Conservation (phyloP, 1,284 basidiomycete genomes). For the Schizophyllum commune region DNA sequence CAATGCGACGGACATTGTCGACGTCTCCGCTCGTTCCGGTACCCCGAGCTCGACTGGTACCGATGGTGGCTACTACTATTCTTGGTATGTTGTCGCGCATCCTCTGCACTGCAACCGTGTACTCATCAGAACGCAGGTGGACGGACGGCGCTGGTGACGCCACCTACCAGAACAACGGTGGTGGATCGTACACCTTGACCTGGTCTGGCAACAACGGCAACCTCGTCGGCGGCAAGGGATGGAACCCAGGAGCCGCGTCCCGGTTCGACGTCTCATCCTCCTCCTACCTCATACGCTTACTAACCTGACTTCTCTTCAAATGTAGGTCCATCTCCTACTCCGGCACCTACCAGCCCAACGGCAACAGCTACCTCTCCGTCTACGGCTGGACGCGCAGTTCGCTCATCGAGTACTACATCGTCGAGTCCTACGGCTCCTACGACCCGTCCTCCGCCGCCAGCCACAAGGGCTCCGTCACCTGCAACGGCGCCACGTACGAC, state of each 20-base stretch:
- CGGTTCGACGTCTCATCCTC: conserved; percentile 2
- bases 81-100: too few relatives aligned
- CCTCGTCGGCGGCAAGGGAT: conserved; percentile 24
- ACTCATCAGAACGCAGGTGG: too few relatives aligned
- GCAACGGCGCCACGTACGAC: conserved; percentile 21
- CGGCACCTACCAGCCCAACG: conserved; percentile 24
- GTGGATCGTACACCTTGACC: conserved; percentile 10
- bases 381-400: conserved; percentile 30
- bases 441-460: conserved; percentile 26
- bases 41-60: too few relatives aligned
- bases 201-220: conserved; percentile 19
- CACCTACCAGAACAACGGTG: too few relatives aligned
- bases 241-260: conserved; percentile 18
- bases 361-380: conserved; percentile 31
- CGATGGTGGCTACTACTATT: too few relatives aligned
- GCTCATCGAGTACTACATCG: conserved; percentile 34
- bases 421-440: conserved; percentile 30
- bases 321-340: conserved; percentile 22
- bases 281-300: not conserved
- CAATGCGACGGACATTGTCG: too few relatives aligned
- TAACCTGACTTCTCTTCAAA: not conserved
- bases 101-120: too few relatives aligned
- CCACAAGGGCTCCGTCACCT: conserved; percentile 20
- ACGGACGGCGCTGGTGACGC: too few relatives aligned
- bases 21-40: too few relatives aligned